Base-by-base conservation (phyloP, 208 protist species). In the Trichomonas gallinae region DNA sequence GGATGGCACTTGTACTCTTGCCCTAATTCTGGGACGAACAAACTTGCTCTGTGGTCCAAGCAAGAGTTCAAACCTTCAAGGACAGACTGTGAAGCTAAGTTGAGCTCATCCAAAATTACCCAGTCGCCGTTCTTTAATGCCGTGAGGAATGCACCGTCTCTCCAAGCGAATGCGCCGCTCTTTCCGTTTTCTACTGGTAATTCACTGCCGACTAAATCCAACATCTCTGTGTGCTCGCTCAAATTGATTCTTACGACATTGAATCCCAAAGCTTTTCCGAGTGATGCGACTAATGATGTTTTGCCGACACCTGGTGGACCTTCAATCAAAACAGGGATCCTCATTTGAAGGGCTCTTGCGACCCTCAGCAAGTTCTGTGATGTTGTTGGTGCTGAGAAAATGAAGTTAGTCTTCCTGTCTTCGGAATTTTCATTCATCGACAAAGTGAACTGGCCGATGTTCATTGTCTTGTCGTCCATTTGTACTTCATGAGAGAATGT, bases 91-190 rank as follows among this genome's bases (percentile, higher is more conserved):
- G 99, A 99, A 11, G 99, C 99, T 11, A 99, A 98, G 97, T 99
- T 99, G 3, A 99, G 98, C 98, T 99, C 99, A 98, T 99, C 99
- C 26, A 99, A 97, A 45, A 99, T 98, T 17, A 99, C 98, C 99
- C 99, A 99, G 87, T 98, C 97, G 96, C 99, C 99, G 36, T 98
- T 97, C 96, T 98, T 63, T 31, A 97, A 34, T 10, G 97, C 97
- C 34, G 96, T 63, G 6, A 99, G 97, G 63, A 99, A 98, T 21
- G 99, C 97, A 97, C 97, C 97, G 63, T 58, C 72, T 88, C 89
- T 45, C 97, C 97, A 97, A 11, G 38, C 83, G 96, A 97, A 97
- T 13, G n/a, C 81, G n/a, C 97, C 97, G 6, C 45, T n/a, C 31
- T 42, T 31, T 88, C 97, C 96, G n/a, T 96, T 97, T 63, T 98